Base-by-base conservation (phyloP, 1,284 basidiomycete genomes). In the Cystobasidium pallidum region DNA sequence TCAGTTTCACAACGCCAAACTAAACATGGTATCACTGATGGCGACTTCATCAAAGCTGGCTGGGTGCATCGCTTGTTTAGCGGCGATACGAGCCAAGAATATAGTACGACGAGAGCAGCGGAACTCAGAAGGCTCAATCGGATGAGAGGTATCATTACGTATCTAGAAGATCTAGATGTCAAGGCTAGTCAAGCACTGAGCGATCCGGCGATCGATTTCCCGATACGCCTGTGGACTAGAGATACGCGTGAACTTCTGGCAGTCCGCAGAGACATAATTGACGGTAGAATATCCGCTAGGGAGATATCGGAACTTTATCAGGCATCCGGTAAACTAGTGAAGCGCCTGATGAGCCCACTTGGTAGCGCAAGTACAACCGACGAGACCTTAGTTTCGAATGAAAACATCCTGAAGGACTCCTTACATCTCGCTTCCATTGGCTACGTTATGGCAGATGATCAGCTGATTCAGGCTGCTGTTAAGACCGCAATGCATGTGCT, bases 11-110 rank as follows among this genome's bases (percentile, higher is more conserved):
- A 49, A 43, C n/a, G 11, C 17, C 59, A 71, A 36, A 30, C 30
- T 19, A 39, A 21, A 13, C 15, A 24, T 32, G 58, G 59, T 13
- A 54, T 58, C 4, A 10, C 57, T 6, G 45, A 55, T 24, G 52
- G 43, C 24, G 77, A 77, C 15, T 80, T 73, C 59, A 70, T 76
- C 59, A 75, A 77, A 47, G 78, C 78, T 4, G 78, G 78, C 26
- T 79, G 79, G 79, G 79, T 79, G 13, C 77, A 79, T 70, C 77
- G 79, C 30, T 73, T 80, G 7, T 80, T 80, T 73, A 78, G 77
- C 7, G 79, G 79, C 6, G 70, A 78, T 63, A 73, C 72, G 59
- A 75, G 70, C 39, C 78, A 79, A 70, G 79, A 80, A 72, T 66
- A 75, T 57, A 74, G 73, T 51, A 75, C 64, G 52, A 66, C 70